These are phyloP conservation scores for Tillandsia fasciculata DNA, from an alignment of 176 grass and related monocot genomes.

Conservation along the genomic window DNA sequence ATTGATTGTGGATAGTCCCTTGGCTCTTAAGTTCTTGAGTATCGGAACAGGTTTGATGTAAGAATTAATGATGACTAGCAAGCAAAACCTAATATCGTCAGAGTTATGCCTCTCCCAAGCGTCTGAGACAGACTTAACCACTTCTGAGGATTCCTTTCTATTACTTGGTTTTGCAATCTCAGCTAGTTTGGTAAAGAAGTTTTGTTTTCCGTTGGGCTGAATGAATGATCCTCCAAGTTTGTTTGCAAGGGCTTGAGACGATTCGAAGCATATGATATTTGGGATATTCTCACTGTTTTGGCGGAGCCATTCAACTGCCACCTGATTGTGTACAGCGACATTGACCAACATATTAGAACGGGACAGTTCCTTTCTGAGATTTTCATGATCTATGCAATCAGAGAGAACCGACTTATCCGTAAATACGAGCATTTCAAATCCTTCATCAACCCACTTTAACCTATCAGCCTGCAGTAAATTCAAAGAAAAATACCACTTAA, in stretches of 20 bases:
- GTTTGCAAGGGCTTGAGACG: slow-evolving; percentile 51
- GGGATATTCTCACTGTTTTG: slow-evolving; percentile 43
- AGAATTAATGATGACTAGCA: slow-evolving; percentile 71
- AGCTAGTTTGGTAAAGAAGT: slow-evolving; percentile 45
- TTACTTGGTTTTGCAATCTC: slow-evolving; percentile 31
- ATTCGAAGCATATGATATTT: slow-evolving; percentile 85
- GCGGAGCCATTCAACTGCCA: slow-evolving; percentile 42
- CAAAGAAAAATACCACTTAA: not conserved
- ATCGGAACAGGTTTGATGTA: slow-evolving; percentile 64
- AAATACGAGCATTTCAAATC: slow-evolving; percentile 73
- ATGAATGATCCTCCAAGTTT: slow-evolving; percentile 58
- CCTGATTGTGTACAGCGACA: slow-evolving; percentile 46
- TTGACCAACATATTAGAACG: slow-evolving; percentile 60
- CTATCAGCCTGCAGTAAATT: slow-evolving; percentile 45
- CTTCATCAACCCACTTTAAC: slow-evolving; percentile 87
- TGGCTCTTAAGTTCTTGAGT: slow-evolving; percentile 76
- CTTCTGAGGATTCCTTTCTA: slow-evolving; percentile 36
- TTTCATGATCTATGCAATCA: slow-evolving; percentile 9
- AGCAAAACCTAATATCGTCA: slow-evolving; percentile 90
- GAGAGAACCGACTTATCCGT: slow-evolving; percentile 35
- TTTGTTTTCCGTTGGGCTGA: slow-evolving; percentile 32
- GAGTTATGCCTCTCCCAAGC: slow-evolving; percentile 94
- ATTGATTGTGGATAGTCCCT: slow-evolving; percentile 72
- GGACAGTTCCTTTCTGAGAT: slow-evolving; percentile 37
- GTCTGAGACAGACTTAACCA: slow-evolving; percentile 59